A percentile compares a stretch with the other conserved stretches of the same genome.
Evolutionary conservation across 306 rosid species (phyloP).

Genomic region (Mimosa pudica): DNA sequence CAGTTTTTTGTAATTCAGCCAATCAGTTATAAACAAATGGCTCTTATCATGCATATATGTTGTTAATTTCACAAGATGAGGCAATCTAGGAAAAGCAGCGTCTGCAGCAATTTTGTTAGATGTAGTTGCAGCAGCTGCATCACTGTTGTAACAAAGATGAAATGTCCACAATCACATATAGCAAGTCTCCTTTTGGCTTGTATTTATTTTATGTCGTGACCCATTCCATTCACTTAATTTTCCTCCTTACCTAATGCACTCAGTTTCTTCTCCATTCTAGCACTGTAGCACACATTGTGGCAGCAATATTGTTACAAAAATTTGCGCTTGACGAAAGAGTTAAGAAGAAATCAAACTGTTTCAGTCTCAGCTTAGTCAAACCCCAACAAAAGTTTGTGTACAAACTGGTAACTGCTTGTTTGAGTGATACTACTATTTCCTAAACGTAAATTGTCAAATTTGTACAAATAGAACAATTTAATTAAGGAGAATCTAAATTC

Average conservation of each 20-base stretch:
- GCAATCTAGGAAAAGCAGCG: conserved; percentile 38
- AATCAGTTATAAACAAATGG: conserved; percentile 17
- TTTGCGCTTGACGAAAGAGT: too few species aligned
- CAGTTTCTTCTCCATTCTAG: too few species aligned
- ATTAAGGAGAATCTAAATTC: not conserved
- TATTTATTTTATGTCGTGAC: not conserved
- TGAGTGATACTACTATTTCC: too few species aligned
- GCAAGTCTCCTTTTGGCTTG: not conserved
- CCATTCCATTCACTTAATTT: not conserved
- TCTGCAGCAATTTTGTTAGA: conserved; percentile 64
- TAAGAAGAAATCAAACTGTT: too few species aligned
- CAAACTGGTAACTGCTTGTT: too few species aligned
- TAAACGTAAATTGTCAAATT: too few species aligned
- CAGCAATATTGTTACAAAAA: too few species aligned
- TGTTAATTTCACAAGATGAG: conserved; percentile 17
- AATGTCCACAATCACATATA: not conserved
- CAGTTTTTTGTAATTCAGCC: conserved; percentile 22
- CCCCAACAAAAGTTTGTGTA: too few species aligned
- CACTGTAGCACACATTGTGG: too few species aligned
- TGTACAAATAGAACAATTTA: too few species aligned
- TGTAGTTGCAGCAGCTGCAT: conserved; percentile 46
- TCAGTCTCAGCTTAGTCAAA: too few species aligned
- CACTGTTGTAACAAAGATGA: conserved; percentile 7
- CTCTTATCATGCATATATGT: conserved; percentile 16
- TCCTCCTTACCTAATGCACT: too few species aligned